A percentile compares a stretch with the other conserved stretches of the same genome.
These are phyloP conservation scores for Hemerocallis citrina DNA, from an alignment of 106 monocot species.

Conservation along the genomic window DNA sequence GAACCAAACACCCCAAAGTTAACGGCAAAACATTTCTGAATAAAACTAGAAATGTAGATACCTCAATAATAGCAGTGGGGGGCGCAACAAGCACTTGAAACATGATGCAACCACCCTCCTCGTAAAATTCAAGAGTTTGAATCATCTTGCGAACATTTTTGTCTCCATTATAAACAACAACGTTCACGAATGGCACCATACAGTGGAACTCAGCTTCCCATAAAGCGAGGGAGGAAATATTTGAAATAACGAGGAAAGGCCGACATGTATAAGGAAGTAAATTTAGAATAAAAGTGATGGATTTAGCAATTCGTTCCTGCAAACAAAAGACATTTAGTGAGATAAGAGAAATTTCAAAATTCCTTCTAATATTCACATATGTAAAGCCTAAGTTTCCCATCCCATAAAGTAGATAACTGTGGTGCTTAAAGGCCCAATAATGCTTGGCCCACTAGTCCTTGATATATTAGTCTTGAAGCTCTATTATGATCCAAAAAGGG, in stretches of 20 bases:
- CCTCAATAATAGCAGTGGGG: slow-evolving; percentile 41
- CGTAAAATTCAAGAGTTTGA: slow-evolving; percentile 40
- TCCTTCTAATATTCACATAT: background rate
- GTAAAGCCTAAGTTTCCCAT: background rate
- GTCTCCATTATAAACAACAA: slow-evolving; percentile 39
- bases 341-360: background rate
- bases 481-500: too few species aligned
- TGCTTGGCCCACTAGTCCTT: too few species aligned
- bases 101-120: slow-evolving; percentile 42
- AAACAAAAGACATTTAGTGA: background rate
- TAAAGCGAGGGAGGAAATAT: slow-evolving; percentile 14
- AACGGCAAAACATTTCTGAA: too few species aligned
- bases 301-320: slow-evolving; percentile 45
- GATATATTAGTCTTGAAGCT: too few species aligned
- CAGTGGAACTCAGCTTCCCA: slow-evolving; percentile 44
- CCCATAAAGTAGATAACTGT: background rate
- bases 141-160: slow-evolving; percentile 40
- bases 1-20: too few species aligned
- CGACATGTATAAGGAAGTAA: slow-evolving; percentile 18
- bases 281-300: slow-evolving; percentile 31
- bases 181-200: slow-evolving; percentile 35
- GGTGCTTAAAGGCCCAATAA: too few species aligned
- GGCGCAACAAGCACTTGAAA: slow-evolving; percentile 52
- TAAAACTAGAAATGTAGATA: slow-evolving; percentile 15
- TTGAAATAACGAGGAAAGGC: slow-evolving; percentile 50